Percentiles rank a stretch among this genome's conserved stretches.
Conservation (phyloP, 2,329 filamentous ascomycete genomes). For the Aspergillus nomiae region DNA sequence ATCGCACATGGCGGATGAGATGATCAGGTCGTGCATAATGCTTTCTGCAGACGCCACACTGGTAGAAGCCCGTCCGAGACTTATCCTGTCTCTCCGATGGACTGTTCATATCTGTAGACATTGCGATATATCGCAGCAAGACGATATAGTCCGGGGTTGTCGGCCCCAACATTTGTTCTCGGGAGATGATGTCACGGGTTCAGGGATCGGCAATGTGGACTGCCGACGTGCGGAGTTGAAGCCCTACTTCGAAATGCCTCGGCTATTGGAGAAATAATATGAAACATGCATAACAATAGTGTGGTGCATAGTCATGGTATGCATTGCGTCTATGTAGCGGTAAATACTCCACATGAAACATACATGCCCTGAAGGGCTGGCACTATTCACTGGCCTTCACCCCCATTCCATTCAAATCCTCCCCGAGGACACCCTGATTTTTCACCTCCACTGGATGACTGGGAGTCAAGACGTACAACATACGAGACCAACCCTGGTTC, state of each 20-base stretch:
- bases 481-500: constrained; percentile 28
- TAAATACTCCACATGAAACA: no score
- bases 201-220: not conserved
- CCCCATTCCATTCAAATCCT: constrained; percentile 33
- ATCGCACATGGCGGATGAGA: constrained; percentile 55
- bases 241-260: not conserved
- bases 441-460: constrained; percentile 28
- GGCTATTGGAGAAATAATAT: not conserved
- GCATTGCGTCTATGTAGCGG: not conserved
- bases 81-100: not conserved
- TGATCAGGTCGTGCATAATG: constrained; percentile 57
- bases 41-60: constrained; percentile 56
- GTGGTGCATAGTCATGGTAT: not conserved
- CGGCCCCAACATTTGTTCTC: not conserved
- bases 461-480: constrained; percentile 31
- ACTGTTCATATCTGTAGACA: not conserved
- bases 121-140: not conserved
- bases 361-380: not conserved
- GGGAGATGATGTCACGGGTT: not conserved
- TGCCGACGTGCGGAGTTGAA: not conserved
- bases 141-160: not conserved
- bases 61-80: constrained; percentile 38
- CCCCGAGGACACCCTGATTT: constrained; percentile 20
- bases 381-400: constrained; percentile 6
- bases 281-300: not conserved